Conservation (phyloP, 1,139 yeast genomes). For the Saccharomyces hybrid region DNA sequence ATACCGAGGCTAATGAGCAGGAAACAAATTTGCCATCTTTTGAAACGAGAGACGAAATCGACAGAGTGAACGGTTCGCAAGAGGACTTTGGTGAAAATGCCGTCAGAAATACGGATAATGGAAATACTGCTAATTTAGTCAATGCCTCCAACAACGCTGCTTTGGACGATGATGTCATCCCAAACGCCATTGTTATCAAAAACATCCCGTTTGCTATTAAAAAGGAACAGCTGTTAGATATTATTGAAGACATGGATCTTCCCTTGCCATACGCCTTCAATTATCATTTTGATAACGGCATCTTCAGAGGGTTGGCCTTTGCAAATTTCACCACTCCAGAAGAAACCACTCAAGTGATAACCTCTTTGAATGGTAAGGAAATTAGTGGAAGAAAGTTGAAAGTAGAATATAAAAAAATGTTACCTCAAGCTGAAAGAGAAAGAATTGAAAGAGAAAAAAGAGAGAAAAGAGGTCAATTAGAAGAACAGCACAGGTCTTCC, state of each 20-base stretch:
- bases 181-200: constrained; percentile 95
- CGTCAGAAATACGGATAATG: background rate
- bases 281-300: constrained; percentile 97
- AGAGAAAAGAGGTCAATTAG: constrained; percentile 90
- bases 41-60: background rate
- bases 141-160: background rate
- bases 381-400: constrained; percentile 93
- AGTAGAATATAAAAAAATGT: constrained; percentile 95
- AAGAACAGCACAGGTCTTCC: constrained; percentile 82
- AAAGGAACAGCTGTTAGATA: constrained; percentile 90
- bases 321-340: constrained; percentile 95
- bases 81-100: background rate
- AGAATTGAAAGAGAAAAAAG: constrained; percentile 93
- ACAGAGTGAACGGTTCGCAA: background rate
- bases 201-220: constrained; percentile 97
- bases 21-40: background rate
- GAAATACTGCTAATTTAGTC: background rate
- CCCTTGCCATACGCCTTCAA: constrained; percentile 97
- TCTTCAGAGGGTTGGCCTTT: constrained; percentile 95
- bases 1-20: background rate
- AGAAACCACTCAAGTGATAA: constrained; percentile 83
- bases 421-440: constrained; percentile 89
- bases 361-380: constrained; percentile 81
- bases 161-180: constrained; percentile 49
- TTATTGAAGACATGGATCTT: constrained; percentile 78